These are phyloP conservation scores for Remersonia thermophila DNA, from an alignment of 2,329 filamentous ascomycete species.

Conservation along the genomic window DNA sequence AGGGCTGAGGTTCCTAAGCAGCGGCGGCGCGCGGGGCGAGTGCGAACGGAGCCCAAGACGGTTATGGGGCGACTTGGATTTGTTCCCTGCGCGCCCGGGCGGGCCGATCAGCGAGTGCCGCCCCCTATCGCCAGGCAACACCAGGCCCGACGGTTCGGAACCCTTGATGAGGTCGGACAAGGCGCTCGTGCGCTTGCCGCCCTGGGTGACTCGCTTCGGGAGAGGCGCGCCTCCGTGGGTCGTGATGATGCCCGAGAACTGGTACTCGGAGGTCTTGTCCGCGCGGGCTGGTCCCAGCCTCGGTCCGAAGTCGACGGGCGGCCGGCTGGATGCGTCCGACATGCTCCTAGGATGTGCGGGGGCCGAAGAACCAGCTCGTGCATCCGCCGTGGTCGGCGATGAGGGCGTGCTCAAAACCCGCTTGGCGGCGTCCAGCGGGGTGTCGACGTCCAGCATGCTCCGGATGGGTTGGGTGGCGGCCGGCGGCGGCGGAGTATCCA, in stretches of 20 bases:
- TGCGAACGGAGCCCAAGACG: slow-evolving; percentile 37
- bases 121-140: slow-evolving; percentile 35
- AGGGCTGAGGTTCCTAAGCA: slow-evolving; percentile 27
- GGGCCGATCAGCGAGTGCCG: slow-evolving; percentile 27
- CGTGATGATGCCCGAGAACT: slow-evolving; percentile 47
- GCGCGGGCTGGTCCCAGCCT: slow-evolving; percentile 21
- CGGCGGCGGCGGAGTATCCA: slow-evolving; percentile 29
- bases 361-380: slow-evolving; percentile 12
- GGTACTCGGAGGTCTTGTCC: slow-evolving; percentile 43
- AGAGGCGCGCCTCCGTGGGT: slow-evolving; percentile 36
- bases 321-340: slow-evolving; percentile 40
- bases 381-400: slow-evolving; percentile 33
- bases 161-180: slow-evolving; percentile 44
- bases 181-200: slow-evolving; percentile 25
- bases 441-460: slow-evolving; percentile 41
- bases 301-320: slow-evolving; percentile 32
- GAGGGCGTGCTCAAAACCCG: slow-evolving; percentile 31
- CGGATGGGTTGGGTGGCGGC: slow-evolving; percentile 24
- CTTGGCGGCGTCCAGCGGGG: slow-evolving; percentile 20
- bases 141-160: slow-evolving; percentile 36
- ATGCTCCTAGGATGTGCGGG: slow-evolving; percentile 36
- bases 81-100: slow-evolving; percentile 25
- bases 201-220: slow-evolving; percentile 40
- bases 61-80: slow-evolving; percentile 43
- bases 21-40: slow-evolving; percentile 28